phyloP scores from a whole-genome alignment of 2,329 filamentous ascomycete genomes.

The Claviceps sp. region DNA sequence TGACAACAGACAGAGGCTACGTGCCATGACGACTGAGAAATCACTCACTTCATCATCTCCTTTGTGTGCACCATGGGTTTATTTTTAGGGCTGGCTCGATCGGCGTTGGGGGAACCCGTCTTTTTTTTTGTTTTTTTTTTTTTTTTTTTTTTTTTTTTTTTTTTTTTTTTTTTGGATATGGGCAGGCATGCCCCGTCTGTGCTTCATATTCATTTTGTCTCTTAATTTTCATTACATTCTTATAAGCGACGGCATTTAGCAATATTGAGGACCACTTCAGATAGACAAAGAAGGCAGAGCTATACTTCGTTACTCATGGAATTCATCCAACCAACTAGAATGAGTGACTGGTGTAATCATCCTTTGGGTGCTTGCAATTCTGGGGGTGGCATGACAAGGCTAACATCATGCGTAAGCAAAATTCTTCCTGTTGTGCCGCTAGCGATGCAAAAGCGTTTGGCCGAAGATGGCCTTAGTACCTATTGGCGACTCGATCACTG shows the following conservation, averaged over 20 bases:
- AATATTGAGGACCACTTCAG: slow-evolving; percentile 1
- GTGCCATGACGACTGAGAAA: background rate
- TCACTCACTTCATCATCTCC: slow-evolving; percentile 1
- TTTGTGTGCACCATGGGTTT: slow-evolving; percentile 2
- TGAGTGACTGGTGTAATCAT: background rate
- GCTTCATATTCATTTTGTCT: background rate
- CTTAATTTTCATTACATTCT: background rate
- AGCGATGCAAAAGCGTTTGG: background rate
- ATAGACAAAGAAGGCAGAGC: slow-evolving; percentile 6
- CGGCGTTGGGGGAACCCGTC: slow-evolving; percentile 4
- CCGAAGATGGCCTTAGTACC: background rate
- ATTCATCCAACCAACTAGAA: background rate
- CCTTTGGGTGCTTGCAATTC: background rate
- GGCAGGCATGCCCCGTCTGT: background rate
- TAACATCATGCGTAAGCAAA: background rate
- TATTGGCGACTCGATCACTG: too few species aligned
- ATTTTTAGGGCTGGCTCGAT: background rate
- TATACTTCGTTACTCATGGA: slow-evolving; percentile 2
- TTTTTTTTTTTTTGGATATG: background rate
- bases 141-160: background rate
- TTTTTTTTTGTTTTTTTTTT: too few species aligned
- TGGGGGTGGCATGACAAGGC: background rate
- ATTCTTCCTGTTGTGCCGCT: background rate
- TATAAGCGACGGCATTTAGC: slow-evolving; percentile 1
- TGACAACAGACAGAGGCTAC: background rate